Conservation (phyloP, 441 rosid species). For the Syzygium malaccense region DNA sequence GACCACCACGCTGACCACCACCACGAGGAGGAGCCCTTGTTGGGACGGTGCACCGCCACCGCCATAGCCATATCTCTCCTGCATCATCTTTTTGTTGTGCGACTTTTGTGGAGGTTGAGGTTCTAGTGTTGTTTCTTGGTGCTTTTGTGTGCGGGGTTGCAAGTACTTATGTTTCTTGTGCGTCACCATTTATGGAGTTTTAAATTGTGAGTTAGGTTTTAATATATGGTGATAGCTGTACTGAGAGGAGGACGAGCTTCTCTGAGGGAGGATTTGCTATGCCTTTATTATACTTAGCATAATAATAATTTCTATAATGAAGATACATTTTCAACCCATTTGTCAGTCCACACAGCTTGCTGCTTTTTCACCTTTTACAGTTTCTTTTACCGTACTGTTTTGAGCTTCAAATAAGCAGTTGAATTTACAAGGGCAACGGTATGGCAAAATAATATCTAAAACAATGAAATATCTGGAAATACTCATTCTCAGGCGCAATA, state of each 20-base stretch:
- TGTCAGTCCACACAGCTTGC: not conserved
- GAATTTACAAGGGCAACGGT: not conserved
- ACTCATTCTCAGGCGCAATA: not conserved
- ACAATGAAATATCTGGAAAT: not conserved
- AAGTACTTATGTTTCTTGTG: not conserved
- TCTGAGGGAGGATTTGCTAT: not conserved
- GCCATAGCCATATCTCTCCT: not conserved
- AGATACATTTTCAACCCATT: not conserved
- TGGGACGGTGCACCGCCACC: not conserved
- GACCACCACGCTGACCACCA: not conserved
- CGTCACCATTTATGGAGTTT: not conserved
- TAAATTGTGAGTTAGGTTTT: not conserved
- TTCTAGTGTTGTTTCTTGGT: not conserved
- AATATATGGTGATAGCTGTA: not conserved
- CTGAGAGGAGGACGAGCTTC: not conserved
- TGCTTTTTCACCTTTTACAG: not conserved
- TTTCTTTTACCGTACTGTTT: not conserved
- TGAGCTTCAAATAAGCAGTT: not conserved
- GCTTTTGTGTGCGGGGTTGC: not conserved
- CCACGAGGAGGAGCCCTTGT: not conserved
- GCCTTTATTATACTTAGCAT: not conserved
- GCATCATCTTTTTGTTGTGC: not conserved
- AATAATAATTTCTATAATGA: not conserved
- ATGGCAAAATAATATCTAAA: too few relatives aligned
- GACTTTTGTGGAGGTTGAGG: not conserved